phyloP scores from a whole-genome alignment of 1,284 basidiomycete genomes.

The Afroboletus lepidellus region DNA sequence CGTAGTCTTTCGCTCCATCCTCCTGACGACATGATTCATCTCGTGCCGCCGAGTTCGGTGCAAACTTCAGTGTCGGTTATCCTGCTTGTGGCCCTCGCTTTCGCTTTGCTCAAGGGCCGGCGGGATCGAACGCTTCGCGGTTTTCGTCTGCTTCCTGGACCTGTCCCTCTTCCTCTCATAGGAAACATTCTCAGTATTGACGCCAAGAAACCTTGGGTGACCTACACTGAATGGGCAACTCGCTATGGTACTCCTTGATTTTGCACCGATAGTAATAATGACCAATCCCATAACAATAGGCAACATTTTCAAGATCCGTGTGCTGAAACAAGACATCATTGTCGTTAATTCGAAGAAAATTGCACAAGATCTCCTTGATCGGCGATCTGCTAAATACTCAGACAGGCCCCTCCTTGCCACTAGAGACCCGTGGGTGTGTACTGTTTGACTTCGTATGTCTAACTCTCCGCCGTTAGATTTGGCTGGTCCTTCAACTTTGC shows the following conservation, averaged over 20 bases:
- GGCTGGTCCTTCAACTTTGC: conserved; percentile 27
- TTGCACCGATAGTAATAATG: too few relatives aligned
- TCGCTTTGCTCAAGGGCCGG: conserved; percentile 10
- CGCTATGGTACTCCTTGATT: conserved; percentile 15
- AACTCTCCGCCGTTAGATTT: conserved; percentile 17
- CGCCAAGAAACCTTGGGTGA: conserved; percentile 19
- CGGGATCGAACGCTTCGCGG: neutral
- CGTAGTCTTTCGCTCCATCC: neutral
- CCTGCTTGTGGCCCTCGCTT: neutral
- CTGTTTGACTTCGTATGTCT: neutral
- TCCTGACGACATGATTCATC: neutral
- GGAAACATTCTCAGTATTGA: conserved; percentile 24
- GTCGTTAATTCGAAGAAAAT: conserved; percentile 24
- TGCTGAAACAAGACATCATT: conserved; percentile 25
- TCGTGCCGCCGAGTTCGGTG: neutral
- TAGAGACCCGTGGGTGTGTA: conserved; percentile 17
- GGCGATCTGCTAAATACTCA: conserved; percentile 26
- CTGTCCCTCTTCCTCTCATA: conserved; percentile 20
- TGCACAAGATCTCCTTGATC: conserved; percentile 25
- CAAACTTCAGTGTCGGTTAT: conserved; percentile 3
- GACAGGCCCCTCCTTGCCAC: conserved; percentile 28
- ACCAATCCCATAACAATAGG: conserved; percentile 13
- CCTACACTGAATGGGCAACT: conserved; percentile 21
- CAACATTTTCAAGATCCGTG: conserved; percentile 21
- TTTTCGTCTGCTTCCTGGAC: conserved; percentile 22